Conservation (phyloP, 2,329 filamentous ascomycete genomes). For the Neoscytalidium dimidiatum region DNA sequence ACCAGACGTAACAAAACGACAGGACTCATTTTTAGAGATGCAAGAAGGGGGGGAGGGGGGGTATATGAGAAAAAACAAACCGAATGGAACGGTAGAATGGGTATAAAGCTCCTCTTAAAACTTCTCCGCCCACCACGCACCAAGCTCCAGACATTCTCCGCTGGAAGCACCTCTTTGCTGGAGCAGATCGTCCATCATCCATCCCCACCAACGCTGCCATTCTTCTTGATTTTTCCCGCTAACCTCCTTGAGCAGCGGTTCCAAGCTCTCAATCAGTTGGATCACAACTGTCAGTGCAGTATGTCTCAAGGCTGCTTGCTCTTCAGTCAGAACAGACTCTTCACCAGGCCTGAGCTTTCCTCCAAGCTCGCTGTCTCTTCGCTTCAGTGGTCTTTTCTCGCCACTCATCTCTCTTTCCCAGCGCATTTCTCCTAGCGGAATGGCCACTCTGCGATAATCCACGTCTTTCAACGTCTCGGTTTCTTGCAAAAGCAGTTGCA, state of each 20-base stretch:
- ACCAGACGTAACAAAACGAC: conserved; percentile 35
- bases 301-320: conserved; percentile 72
- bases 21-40: neutral
- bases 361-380: conserved; percentile 57
- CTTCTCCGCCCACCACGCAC: conserved; percentile 66
- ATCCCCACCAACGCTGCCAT: conserved; percentile 87
- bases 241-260: conserved; percentile 77
- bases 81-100: neutral
- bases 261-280: conserved; percentile 81
- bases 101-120: conserved; percentile 34
- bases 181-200: conserved; percentile 82
- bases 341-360: conserved; percentile 30
- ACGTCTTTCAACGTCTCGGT: conserved; percentile 69
- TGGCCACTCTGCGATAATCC: conserved; percentile 76
- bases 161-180: conserved; percentile 75
- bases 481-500: conserved; percentile 79
- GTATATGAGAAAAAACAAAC: neutral
- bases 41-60: neutral
- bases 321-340: conserved; percentile 59
- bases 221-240: conserved; percentile 88
- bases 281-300: conserved; percentile 82
- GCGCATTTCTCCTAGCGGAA: conserved; percentile 79
- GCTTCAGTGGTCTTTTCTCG: conserved; percentile 36
- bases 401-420: conserved; percentile 75
- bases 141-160: conserved; percentile 78